phyloP scores from a whole-genome alignment of 495 filamentous ascomycete genomes.

The Margaritispora aquatica region DNA sequence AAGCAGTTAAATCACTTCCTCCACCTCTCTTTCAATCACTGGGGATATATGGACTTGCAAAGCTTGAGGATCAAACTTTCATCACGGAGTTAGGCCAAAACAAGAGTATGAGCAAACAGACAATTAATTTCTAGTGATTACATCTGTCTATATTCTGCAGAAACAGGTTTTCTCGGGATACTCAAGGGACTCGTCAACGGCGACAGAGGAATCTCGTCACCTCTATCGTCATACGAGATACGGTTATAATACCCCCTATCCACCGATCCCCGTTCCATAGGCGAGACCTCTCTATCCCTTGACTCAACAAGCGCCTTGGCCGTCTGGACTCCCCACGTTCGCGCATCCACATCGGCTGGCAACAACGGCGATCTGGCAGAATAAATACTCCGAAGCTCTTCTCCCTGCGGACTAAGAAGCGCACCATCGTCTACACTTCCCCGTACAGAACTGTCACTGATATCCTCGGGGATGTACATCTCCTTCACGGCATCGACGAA shows the following conservation, averaged over 20 bases:
- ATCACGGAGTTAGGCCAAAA: too few species aligned
- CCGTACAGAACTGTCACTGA: not conserved
- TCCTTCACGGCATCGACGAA: slow-evolving; percentile 15
- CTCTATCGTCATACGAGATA: slow-evolving; percentile 1
- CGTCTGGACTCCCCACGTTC: not conserved
- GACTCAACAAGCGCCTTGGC: not conserved
- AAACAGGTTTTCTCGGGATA: not conserved
- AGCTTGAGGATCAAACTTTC: too few species aligned
- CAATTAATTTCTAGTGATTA: not conserved
- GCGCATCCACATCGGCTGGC: not conserved
- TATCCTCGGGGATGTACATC: slow-evolving; percentile 4
- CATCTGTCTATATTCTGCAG: not conserved
- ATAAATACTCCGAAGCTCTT: not conserved
- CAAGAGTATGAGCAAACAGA: too few species aligned
- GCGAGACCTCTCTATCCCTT: not conserved
- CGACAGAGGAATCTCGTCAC: not conserved
- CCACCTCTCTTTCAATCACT: too few species aligned
- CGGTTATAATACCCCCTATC: not conserved
- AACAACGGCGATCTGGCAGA: not conserved
- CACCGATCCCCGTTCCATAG: not conserved
- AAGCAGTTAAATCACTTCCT: too few species aligned
- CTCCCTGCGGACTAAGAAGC: not conserved
- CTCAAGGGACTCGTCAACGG: not conserved
- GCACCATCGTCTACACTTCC: not conserved
- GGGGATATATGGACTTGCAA: too few species aligned